These are phyloP conservation scores for Plenodomus biglobosus DNA, from an alignment of 2,329 filamentous ascomycete species.

Conservation along the genomic window DNA sequence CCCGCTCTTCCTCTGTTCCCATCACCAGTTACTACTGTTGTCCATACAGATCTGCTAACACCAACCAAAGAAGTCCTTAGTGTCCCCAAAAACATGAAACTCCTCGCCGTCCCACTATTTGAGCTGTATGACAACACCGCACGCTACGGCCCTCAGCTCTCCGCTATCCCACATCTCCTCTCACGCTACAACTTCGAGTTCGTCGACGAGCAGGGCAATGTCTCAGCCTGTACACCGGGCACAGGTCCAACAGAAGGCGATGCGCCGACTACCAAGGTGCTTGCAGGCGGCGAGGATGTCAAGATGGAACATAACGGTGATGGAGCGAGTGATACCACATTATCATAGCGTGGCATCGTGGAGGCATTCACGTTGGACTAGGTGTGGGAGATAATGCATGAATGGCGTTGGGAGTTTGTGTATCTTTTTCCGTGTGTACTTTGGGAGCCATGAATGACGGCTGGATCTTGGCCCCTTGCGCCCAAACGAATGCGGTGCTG, in stretches of 20 bases:
- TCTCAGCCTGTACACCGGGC: constrained; percentile 82
- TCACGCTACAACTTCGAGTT: constrained; percentile 98
- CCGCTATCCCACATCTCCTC: constrained; percentile 91
- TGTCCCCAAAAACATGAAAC: constrained; percentile 99
- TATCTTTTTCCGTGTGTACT: not conserved
- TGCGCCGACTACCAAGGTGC: constrained; percentile 36
- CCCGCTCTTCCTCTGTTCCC: not conserved
- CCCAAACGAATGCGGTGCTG: too few relatives aligned
- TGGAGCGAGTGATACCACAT: constrained; percentile 36
- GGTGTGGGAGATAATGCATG: constrained; percentile 4
- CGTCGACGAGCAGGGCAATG: constrained; percentile 86
- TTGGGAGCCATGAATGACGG: not conserved
- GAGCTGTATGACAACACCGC: constrained; percentile 98
- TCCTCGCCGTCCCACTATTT: constrained; percentile 93
- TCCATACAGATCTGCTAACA: constrained; percentile 19
- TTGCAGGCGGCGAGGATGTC: constrained; percentile 43
- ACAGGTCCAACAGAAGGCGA: constrained; percentile 57
- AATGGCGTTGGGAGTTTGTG: constrained; percentile 5
- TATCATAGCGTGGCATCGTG: constrained; percentile 24
- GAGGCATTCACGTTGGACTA: not conserved
- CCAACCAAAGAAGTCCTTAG: constrained; percentile 74
- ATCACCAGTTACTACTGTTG: too few relatives aligned
- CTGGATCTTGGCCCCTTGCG: too few relatives aligned
- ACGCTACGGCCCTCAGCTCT: constrained; percentile 92
- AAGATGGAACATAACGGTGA: constrained; percentile 44